Conservation (phyloP, 2,329 filamentous ascomycete species). For the Emericellopsis atlantica region DNA sequence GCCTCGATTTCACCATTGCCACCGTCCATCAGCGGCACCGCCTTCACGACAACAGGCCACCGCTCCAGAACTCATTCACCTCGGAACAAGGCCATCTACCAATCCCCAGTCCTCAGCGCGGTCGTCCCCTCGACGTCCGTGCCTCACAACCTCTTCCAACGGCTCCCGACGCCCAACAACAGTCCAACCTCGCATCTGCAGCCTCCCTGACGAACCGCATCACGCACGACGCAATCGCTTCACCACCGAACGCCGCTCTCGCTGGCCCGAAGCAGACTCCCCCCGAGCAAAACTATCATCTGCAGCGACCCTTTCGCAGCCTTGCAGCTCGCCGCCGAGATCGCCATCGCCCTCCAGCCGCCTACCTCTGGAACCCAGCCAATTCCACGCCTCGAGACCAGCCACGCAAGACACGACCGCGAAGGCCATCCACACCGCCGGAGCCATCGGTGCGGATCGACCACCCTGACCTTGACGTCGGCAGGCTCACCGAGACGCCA, state of each 20-base stretch:
- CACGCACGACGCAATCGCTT: not conserved
- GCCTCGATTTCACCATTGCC: not conserved
- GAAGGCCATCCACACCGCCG: slow-evolving; percentile 34
- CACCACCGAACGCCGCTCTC: not conserved
- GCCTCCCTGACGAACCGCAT: slow-evolving; percentile 1
- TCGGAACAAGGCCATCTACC: too few relatives aligned
- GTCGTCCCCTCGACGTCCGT: slow-evolving; percentile 5
- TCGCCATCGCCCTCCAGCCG: slow-evolving; percentile 27
- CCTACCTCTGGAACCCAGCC: slow-evolving; percentile 47
- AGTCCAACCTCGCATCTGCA: not conserved
- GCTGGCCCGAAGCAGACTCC: not conserved
- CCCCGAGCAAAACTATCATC: not conserved
- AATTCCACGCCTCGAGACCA: slow-evolving; percentile 40
- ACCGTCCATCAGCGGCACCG: not conserved
- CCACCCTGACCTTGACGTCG: slow-evolving; percentile 21
- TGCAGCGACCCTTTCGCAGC: slow-evolving; percentile 25
- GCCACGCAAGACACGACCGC: slow-evolving; percentile 8
- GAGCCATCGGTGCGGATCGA: slow-evolving; percentile 35
- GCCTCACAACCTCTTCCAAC: slow-evolving; percentile 2
- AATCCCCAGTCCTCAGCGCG: not conserved
- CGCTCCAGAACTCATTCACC: too few relatives aligned
- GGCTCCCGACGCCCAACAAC: slow-evolving; percentile 5
- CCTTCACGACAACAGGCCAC: too few relatives aligned
- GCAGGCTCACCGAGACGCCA: slow-evolving; percentile 23
- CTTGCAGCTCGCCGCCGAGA: slow-evolving; percentile 16